Evolutionary conservation across 768 basidiomycete genomes (phyloP), one percentile per base, ranked within the genome.

Genomic region (Lactarius vividus): DNA sequence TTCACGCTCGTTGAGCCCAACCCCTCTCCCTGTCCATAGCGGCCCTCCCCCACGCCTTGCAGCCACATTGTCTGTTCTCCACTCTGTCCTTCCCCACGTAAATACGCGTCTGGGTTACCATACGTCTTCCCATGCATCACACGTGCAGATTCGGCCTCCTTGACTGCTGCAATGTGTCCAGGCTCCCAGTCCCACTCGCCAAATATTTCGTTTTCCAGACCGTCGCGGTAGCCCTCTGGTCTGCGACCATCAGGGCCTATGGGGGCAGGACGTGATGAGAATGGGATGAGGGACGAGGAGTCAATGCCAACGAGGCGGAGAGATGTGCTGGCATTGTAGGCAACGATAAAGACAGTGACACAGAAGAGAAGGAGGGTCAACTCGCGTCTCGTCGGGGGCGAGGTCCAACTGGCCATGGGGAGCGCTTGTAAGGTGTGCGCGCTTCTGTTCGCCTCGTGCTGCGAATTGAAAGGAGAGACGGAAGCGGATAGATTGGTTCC

Each of bases 331-430:
- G 92, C 77, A 76, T 94, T 90, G 74, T 88, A 91, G 44, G 91
- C 83, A 54, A 94, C 75, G 33, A 89, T 76, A 72, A 93, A 91
- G 58, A 85, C 75, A 18, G 84, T 78, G 37, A 91, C 74, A 11
- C 87, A 84, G 70, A 88, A 84, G 40, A 92, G 77, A 66, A 91
- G 71, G 70, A 95, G 82, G 11, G 85, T 80, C 37, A 89, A 70
- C 76, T 95, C 94, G 69, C 92, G 85, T 69, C 88, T 83, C 57
- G 83, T 89, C 13, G 88, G 92, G 59, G 85, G 84, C 3, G 84
- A 80, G 52, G 78, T 75, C 88, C 89, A 91, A 63, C 79, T n/a
- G 29, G 33, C 33, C 68, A 69, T 70, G 39, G 8, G 13, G 39
- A 26, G 52, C 33, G 65, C 39, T 63, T 29, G 49, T 29, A 40